Base-by-base conservation (phyloP, 2,329 filamentous ascomycete species). In the Eutypa lata region DNA sequence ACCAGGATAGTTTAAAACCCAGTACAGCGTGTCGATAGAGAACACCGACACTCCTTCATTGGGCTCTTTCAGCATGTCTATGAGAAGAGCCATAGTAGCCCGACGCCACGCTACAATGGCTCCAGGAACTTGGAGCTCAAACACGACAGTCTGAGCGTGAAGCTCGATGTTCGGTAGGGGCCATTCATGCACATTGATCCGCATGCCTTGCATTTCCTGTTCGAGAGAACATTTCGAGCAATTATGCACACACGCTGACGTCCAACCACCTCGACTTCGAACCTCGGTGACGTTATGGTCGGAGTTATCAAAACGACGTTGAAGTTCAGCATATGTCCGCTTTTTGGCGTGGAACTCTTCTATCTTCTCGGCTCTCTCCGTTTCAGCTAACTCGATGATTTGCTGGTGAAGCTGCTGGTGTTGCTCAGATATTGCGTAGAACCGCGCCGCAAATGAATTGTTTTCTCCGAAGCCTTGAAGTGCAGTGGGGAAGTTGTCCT, bases 81-180 rank as follows among this genome's bases (percentile, higher is more conserved):
- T 24, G 7, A 53, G 26, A 14, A 53, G 35, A 6, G 8, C 31
- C 48, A 53, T 16, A 21, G 52, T 53, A 21, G 14, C 14, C 4
- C 13, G n/a, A 19, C 52, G 52, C 52, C 48, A 53, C 10, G 21
- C 22, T 7, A 37, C 7, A 37, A 53, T 48, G 21, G 14, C 6
- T 2, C 10, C n/a, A 7, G 52, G 52, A 6, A 53, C 48, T 13
- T 53, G 45, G 11, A 53, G 48, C 14, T 53, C 52, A 24, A 53
- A 53, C 2, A 53, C 26, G 14, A 53, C 52, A 28, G 16, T 14
- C 7, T 48, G 19, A 10, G 48, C 52, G 31, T 43, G 19, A 10
- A 10, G 11, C 7, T 43, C 16, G 7, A 24, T 8, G 1, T 6
- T 19, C 11, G 52, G 52, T 13, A 53, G 16, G 8, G 52, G 52